Percentiles rank a stretch among this genome's conserved stretches.
Conservation (phyloP, 805 yeast species). For the Brettanomyces bruxellensis region DNA sequence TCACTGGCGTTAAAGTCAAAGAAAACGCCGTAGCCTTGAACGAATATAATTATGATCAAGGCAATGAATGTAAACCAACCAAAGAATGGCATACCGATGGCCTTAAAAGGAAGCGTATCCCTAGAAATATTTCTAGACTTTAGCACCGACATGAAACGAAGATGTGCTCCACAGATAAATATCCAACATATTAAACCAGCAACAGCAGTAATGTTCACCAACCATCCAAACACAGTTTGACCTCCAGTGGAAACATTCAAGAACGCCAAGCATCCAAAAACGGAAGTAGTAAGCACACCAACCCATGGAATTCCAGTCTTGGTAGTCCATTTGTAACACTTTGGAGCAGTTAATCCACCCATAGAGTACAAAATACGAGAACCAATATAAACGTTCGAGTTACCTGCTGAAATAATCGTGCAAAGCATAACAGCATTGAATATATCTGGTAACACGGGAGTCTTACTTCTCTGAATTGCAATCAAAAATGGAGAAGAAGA, state of each 20-base stretch:
- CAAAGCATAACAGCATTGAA: constrained; percentile 62
- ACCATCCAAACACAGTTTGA: constrained; percentile 57
- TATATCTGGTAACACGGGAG: constrained; percentile 55
- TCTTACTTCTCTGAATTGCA: constrained; percentile 62
- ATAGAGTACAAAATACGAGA: constrained; percentile 61
- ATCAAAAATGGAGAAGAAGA: constrained; percentile 65
- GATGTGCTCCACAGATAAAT: constrained; percentile 52
- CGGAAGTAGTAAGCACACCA: constrained; percentile 47
- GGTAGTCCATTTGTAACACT: constrained; percentile 38
- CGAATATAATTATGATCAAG: constrained; percentile 45
- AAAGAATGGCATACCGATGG: constrained; percentile 52
- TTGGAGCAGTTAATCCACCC: constrained; percentile 54
- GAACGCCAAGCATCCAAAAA: constrained; percentile 58
- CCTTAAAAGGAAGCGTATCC: constrained; percentile 65
- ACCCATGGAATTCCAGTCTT: constrained; percentile 53
- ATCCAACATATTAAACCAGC: constrained; percentile 73
- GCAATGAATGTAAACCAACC: constrained; percentile 55
- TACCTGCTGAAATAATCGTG: constrained; percentile 72
- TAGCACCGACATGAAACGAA: constrained; percentile 62
- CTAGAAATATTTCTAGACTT: constrained; percentile 55
- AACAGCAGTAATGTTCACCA: constrained; percentile 66
- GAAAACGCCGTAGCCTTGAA: constrained; percentile 67
- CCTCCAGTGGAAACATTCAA: constrained; percentile 47
- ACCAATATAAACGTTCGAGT: constrained; percentile 65
- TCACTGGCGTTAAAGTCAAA: constrained; percentile 40